These are phyloP conservation scores for Rubus idaeus DNA, from an alignment of 306 rosid genomes.

Conservation along the genomic window DNA sequence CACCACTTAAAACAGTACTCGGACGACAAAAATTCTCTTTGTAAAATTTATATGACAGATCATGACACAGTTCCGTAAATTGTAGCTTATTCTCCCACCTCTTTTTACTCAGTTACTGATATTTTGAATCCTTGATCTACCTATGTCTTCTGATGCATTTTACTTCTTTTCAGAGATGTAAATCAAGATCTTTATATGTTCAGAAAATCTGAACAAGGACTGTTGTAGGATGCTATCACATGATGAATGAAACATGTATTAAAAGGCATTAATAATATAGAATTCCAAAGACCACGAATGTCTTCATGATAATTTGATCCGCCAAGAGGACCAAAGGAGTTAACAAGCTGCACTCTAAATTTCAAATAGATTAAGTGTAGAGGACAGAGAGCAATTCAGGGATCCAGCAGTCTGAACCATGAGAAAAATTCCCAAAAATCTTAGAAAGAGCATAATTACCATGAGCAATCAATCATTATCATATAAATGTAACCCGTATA, in stretches of 20 bases:
- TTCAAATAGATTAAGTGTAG: constrained; percentile 1
- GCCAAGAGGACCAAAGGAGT: neutral
- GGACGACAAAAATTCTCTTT: neutral
- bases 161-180: neutral
- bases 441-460: neutral
- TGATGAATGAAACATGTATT: neutral
- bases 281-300: neutral
- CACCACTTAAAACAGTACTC: neutral
- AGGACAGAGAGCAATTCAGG: neutral
- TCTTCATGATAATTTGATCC: neutral
- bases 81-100: neutral
- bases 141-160: constrained; percentile 2
- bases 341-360: neutral
- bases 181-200: neutral
- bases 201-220: too few relatives aligned
- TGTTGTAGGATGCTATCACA: neutral
- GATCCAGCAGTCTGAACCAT: neutral
- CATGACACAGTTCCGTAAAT: neutral
- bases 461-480: neutral
- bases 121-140: neutral
- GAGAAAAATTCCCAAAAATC: neutral
- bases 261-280: neutral
- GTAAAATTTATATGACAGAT: neutral
- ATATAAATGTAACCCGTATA: neutral
- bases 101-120: neutral